These are phyloP conservation scores for Hymenoscyphus scutula DNA, from an alignment of 2,329 filamentous ascomycete species.

Conservation along the genomic window DNA sequence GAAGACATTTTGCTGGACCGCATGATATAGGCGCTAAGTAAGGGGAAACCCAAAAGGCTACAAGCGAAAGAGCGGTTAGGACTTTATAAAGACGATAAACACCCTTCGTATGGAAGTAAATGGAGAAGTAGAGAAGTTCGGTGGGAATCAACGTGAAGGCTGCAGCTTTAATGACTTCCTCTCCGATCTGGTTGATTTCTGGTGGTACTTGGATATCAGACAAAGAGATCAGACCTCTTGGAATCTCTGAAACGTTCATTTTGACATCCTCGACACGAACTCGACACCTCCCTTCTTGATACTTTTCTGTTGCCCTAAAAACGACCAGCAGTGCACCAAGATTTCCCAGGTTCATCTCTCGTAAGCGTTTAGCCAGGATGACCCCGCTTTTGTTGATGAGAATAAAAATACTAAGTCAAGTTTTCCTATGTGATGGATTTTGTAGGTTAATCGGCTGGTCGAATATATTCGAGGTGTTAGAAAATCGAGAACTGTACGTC, in stretches of 20 bases:
- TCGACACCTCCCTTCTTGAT: background rate
- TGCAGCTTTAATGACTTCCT: slow-evolving; percentile 30
- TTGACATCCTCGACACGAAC: background rate
- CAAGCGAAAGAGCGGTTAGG: slow-evolving; percentile 28
- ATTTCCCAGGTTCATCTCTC: background rate
- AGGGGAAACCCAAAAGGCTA: slow-evolving; percentile 31
- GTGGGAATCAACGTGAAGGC: slow-evolving; percentile 32
- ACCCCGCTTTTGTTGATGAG: background rate
- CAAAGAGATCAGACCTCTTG: slow-evolving; percentile 2
- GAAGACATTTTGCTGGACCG: slow-evolving; percentile 34
- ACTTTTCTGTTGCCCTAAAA: background rate
- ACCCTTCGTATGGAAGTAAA: slow-evolving; percentile 34
- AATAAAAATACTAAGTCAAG: background rate
- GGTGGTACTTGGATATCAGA: slow-evolving; percentile 20
- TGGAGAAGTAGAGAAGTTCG: slow-evolving; percentile 35
- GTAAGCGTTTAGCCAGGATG: background rate
- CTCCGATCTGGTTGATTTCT: slow-evolving; percentile 26
- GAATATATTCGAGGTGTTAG: background rate
- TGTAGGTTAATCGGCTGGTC: background rate
- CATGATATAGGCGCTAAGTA: slow-evolving; percentile 36
- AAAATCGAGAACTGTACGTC: background rate
- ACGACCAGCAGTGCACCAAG: background rate
- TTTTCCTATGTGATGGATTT: background rate
- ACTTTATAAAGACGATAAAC: slow-evolving; percentile 25
- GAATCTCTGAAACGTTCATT: slow-evolving; percentile 26